Conservation (phyloP, 2,329 filamentous ascomycete species). For the Arthrobotrys entomopaga region DNA sequence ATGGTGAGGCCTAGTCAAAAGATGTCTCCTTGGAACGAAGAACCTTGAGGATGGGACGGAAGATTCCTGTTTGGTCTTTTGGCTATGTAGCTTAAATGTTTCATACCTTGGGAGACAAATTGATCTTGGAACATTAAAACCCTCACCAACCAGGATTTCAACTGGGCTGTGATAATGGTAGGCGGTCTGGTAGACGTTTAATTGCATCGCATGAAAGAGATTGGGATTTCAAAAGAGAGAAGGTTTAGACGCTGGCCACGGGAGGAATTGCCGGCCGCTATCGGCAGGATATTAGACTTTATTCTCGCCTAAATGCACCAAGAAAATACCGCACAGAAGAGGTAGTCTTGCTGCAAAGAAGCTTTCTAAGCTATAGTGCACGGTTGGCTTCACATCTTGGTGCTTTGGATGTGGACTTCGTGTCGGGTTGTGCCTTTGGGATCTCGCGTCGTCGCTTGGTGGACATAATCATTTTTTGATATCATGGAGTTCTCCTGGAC, state of each 20-base stretch:
- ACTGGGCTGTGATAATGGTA: constrained; percentile 14
- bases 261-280: constrained; percentile 49
- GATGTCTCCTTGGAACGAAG: constrained; percentile 11
- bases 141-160: constrained; percentile 10
- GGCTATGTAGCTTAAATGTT: constrained; percentile 48
- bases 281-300: constrained; percentile 26
- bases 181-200: constrained; percentile 37
- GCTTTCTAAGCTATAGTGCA: neutral
- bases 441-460: too few species aligned
- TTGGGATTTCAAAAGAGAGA: constrained; percentile 11
- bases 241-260: constrained; percentile 34
- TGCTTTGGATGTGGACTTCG: too few species aligned
- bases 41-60: constrained; percentile 4
- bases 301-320: constrained; percentile 44
- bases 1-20: neutral
- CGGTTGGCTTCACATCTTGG: too few species aligned
- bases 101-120: constrained; percentile 41
- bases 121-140: constrained; percentile 29
- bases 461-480: too few species aligned
- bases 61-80: constrained; percentile 18
- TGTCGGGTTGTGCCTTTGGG: too few species aligned
- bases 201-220: constrained; percentile 14
- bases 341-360: neutral
- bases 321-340: neutral
- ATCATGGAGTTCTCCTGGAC: too few species aligned